Evolutionary conservation across 306 rosid species (phyloP), one percentile per base, ranked within the genome.

Genomic region (Abrus pulchellus): DNA sequence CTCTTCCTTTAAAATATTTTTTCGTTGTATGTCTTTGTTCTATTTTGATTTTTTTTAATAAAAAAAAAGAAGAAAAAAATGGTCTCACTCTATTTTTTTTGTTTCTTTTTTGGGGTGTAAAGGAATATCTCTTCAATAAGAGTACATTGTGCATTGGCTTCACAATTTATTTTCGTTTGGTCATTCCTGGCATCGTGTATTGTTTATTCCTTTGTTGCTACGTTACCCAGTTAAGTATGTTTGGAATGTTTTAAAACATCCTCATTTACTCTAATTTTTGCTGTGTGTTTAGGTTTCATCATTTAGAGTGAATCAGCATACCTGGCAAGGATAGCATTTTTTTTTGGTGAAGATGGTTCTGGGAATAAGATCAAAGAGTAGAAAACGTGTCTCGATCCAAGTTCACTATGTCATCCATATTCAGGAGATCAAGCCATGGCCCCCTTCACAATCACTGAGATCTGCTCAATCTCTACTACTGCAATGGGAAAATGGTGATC

Each of bases 371-470:
- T 66, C 92, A 69, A 91, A 87, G 89, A 82, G 86, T 74, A 80
- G 88, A 80, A 94, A 88, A 79, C 57, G 77, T 47, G 86, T 85
- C 5, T 74, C 91, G 13, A 57, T 85, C 28, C 86, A 86, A 87
- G 89, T 85, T 63, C 84, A 94, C 47, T 94, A 86, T 77, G 77
- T 78, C 63, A 84, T 94, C 79, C 83, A 87, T 74, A 87, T 92
- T 78, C 84, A 75, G 82, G 97, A 90, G 88, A 84, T 94, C 69
- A 91, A 81, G 66, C 98, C 98, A 34, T 94, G 98, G 98, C 90
- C 93, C 9, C 86, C 88, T 49, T 87, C 92, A 52, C 83, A 86
- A 80, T 85, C 94, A 59, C 61, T 74, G 77, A 89, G 50, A 78
- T 86, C 91, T 33, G 76, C 65, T 82, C 89, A 83, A 61, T 86